These are phyloP conservation scores for Diplocarpon rosae DNA, from an alignment of 2,329 filamentous ascomycete genomes.

Conservation along the genomic window DNA sequence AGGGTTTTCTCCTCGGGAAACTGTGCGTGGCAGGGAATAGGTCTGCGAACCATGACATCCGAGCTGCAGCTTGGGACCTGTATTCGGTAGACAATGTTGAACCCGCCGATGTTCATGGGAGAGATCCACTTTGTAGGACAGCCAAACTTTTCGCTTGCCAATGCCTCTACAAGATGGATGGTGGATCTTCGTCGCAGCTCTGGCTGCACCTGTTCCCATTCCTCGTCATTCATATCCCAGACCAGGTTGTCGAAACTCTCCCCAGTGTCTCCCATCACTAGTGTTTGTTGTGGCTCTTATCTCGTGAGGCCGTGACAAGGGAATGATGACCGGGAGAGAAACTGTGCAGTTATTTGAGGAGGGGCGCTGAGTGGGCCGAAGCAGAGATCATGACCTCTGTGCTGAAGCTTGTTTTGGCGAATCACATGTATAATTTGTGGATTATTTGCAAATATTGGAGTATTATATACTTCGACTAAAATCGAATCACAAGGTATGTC, in stretches of 20 bases:
- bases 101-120: conserved; percentile 15
- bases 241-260: conserved; percentile 14
- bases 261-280: background rate
- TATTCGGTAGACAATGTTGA: conserved; percentile 16
- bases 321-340: no score
- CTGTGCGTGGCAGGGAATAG: conserved; percentile 7
- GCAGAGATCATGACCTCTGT: no score
- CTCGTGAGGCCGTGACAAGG: no score
- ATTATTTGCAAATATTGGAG: no score
- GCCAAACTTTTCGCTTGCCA: conserved; percentile 11
- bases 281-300: no score
- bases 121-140: conserved; percentile 7
- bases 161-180: conserved; percentile 4
- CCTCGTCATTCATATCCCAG: conserved; percentile 19
- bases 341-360: no score
- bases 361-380: no score
- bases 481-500: no score
- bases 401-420: no score
- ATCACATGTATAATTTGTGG: no score
- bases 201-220: conserved; percentile 10
- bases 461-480: no score
- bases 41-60: conserved; percentile 10
- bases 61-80: conserved; percentile 6
- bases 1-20: conserved; percentile 10
- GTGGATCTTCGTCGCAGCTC: conserved; percentile 8